A percentile compares a stretch with the other conserved stretches of the same genome.
Conservation (phyloP, 345 rosid species). For the Microcos paniculata region DNA sequence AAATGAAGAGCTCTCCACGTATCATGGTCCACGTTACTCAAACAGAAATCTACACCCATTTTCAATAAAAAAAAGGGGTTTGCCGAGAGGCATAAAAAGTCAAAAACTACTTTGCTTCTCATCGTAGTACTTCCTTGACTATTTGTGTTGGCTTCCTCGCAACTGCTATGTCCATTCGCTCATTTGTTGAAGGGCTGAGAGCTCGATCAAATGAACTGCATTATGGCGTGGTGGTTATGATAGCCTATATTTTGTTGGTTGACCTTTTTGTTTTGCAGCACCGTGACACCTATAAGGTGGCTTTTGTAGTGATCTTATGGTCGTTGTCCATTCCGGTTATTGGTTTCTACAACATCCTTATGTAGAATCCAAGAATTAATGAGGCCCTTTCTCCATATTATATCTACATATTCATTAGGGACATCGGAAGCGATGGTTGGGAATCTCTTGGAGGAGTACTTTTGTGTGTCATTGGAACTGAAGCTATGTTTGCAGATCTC, state of each 20-base stretch:
- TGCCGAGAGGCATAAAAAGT: slow-evolving; percentile 58
- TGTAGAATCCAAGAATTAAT: slow-evolving; percentile 77
- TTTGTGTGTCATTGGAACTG: slow-evolving; percentile 82
- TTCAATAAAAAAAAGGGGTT: slow-evolving; percentile 50
- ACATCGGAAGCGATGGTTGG: slow-evolving; percentile 83
- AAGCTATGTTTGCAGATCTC: slow-evolving; percentile 72
- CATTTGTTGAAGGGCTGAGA: slow-evolving; percentile 74
- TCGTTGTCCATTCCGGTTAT: slow-evolving; percentile 55
- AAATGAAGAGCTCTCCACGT: slow-evolving; percentile 86
- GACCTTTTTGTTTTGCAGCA: slow-evolving; percentile 93
- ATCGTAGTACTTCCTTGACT: slow-evolving; percentile 65
- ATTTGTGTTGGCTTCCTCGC: slow-evolving; percentile 68
- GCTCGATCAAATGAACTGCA: slow-evolving; percentile 45
- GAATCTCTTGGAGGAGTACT: slow-evolving; percentile 80
- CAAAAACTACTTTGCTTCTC: slow-evolving; percentile 69
- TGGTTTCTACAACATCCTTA: slow-evolving; percentile 72
- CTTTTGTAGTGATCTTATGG: slow-evolving; percentile 77
- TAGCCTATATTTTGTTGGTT: slow-evolving; percentile 65
- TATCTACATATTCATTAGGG: slow-evolving; percentile 59
- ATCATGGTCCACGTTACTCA: slow-evolving; percentile 49
- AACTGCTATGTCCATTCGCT: slow-evolving; percentile 81
- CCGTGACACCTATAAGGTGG: slow-evolving; percentile 70
- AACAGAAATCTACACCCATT: slow-evolving; percentile 43
- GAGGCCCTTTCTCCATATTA: slow-evolving; percentile 84
- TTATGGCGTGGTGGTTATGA: slow-evolving; percentile 57